A percentile compares a stretch with the other conserved stretches of the same genome.
Conservation (phyloP, 768 basidiomycete genomes). For the Rhizopogon sp. region DNA sequence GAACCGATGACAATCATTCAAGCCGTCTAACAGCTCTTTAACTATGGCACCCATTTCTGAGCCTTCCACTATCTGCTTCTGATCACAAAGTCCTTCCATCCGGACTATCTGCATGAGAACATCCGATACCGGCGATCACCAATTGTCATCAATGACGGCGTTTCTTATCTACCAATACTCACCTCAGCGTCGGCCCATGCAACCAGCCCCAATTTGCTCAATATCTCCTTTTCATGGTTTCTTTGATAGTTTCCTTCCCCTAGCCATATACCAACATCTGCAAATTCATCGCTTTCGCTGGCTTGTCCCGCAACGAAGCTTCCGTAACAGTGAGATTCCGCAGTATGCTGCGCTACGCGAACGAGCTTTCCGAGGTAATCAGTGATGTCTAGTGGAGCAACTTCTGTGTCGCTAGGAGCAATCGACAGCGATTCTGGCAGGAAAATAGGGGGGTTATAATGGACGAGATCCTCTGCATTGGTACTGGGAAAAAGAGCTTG, state of each 20-base stretch:
- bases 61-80: neutral
- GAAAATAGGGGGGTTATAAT: conserved; percentile 7
- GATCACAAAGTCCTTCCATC: neutral
- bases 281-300: conserved; percentile 56
- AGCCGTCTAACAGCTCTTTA: neutral
- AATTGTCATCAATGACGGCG: neutral
- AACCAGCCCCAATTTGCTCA: conserved; percentile 29
- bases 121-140: neutral
- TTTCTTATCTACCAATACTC: conserved; percentile 1
- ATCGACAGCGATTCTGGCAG: conserved; percentile 1
- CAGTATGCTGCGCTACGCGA: conserved; percentile 32
- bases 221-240: conserved; percentile 24
- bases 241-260: conserved; percentile 33
- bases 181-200: conserved; percentile 14
- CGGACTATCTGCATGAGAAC: neutral
- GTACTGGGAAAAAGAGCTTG: neutral
- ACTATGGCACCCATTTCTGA: neutral
- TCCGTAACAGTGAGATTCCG: conserved; percentile 37
- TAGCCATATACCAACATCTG: conserved; percentile 50
- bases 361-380: conserved; percentile 27
- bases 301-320: conserved; percentile 48
- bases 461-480: neutral
- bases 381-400: conserved; percentile 3
- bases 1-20: conserved; percentile 11
- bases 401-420: neutral